Evolutionary conservation across 495 filamentous ascomycete genomes (phyloP).

Genomic region (Hapsidospora chrysogenum): DNA sequence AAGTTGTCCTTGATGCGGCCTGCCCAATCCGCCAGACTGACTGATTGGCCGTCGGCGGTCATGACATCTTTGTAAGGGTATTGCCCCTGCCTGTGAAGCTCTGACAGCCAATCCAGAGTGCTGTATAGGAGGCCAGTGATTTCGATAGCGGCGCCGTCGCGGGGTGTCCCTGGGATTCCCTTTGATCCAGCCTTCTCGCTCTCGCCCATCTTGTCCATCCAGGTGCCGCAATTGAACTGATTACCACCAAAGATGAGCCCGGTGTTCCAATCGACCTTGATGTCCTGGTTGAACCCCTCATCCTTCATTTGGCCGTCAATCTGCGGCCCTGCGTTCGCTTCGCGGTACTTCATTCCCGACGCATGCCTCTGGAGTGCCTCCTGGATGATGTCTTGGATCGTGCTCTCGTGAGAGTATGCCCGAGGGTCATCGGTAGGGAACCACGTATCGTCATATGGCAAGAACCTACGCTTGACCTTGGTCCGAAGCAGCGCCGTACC

Average conservation of each 20-base stretch:
- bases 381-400: constrained; percentile 76
- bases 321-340: constrained; percentile 79
- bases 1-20: constrained; percentile 68
- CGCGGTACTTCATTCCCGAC: constrained; percentile 70
- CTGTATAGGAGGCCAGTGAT: constrained; percentile 89
- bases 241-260: constrained; percentile 90
- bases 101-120: constrained; percentile 60
- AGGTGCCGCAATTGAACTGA: constrained; percentile 90
- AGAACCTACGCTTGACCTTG: constrained; percentile 68
- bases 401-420: constrained; percentile 70
- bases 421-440: constrained; percentile 64
- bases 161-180: constrained; percentile 86
- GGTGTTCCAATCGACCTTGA: constrained; percentile 82
- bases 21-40: constrained; percentile 72
- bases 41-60: constrained; percentile 34
- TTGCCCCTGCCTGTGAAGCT: constrained; percentile 44
- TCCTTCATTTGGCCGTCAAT: constrained; percentile 89
- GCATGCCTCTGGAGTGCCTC: constrained; percentile 89
- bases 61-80: constrained; percentile 60
- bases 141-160: constrained; percentile 89
- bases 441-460: constrained; percentile 90
- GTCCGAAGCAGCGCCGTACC: constrained; percentile 60
- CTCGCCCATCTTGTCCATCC: constrained; percentile 99
- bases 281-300: constrained; percentile 79
- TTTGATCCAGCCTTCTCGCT: constrained; percentile 79